Conservation (phyloP, 2,329 filamentous ascomycete genomes). For the Cladophialophora immunda region DNA sequence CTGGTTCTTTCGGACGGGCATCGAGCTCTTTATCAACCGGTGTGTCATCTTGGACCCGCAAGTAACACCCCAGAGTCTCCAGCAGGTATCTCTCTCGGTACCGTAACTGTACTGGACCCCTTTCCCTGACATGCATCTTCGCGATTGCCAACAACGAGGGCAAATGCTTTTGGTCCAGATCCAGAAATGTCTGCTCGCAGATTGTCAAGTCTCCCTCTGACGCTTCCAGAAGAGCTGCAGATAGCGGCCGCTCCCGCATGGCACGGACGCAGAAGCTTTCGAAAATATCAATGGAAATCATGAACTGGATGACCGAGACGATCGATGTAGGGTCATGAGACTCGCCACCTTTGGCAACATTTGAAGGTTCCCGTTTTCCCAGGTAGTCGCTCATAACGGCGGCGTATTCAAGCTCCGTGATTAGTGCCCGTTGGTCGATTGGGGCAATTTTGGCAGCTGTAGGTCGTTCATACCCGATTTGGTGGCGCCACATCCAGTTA, state of each 20-base stretch:
- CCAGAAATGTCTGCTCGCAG: background rate
- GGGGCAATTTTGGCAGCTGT: background rate
- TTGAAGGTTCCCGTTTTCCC: background rate
- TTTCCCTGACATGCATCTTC: background rate
- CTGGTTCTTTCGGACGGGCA: background rate
- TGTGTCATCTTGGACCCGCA: background rate
- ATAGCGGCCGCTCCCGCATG: background rate
- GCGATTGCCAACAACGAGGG: background rate
- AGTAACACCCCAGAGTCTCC: constrained; percentile 9
- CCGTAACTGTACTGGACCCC: background rate
- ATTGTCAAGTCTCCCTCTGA: background rate
- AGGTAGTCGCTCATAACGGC: background rate
- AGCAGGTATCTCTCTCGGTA: constrained; percentile 12
- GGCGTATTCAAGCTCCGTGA: constrained; percentile 4
- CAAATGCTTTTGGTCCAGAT: background rate
- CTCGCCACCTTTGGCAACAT: background rate
- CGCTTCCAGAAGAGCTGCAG: background rate
- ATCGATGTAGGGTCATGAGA: background rate
- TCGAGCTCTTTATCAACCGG: background rate
- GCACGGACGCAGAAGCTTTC: constrained; percentile 7
- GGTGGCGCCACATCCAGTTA: constrained; percentile 60
- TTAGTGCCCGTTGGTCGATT: background rate
- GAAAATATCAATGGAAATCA: constrained; percentile 3
- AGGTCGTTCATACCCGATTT: constrained; percentile 57
- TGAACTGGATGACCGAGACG: constrained; percentile 8